These are phyloP conservation scores for Spergularia azorica DNA, from an alignment of 179 eudicot species.

Conservation along the genomic window DNA sequence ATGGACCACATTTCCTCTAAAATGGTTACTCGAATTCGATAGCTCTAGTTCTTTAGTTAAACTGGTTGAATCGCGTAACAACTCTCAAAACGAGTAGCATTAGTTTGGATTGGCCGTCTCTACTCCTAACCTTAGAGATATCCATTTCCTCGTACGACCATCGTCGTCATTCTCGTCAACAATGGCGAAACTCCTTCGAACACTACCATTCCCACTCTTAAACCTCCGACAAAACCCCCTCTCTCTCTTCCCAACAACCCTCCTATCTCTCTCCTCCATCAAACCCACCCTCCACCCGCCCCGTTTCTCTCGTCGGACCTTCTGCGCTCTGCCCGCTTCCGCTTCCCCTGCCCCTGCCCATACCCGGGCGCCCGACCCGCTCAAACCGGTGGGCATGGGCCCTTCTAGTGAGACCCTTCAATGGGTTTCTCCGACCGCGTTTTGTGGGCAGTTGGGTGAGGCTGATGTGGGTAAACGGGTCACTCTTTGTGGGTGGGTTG, in stretches of 20 bases:
- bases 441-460: slow-evolving; percentile 72
- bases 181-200: slow-evolving; percentile 59
- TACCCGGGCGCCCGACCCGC: slow-evolving; percentile 23
- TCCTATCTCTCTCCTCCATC: slow-evolving; percentile 31
- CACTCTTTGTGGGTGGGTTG: slow-evolving; percentile 94
- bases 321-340: slow-evolving; percentile 22
- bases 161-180: not conserved
- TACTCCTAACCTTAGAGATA: no score
- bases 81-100: no score
- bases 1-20: no score
- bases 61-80: no score
- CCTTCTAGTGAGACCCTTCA: slow-evolving; percentile 45
- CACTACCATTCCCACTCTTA: slow-evolving; percentile 49
- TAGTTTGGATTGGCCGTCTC: no score
- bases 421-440: slow-evolving; percentile 65
- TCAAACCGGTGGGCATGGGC: slow-evolving; percentile 8
- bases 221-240: slow-evolving; percentile 43
- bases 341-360: slow-evolving; percentile 32
- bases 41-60: no score
- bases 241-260: slow-evolving; percentile 25
- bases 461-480: slow-evolving; percentile 74
- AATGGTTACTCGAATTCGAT: no score
- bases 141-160: no score
- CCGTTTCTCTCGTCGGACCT: slow-evolving; percentile 3
- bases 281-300: slow-evolving; percentile 19